Conservation (phyloP, 1,284 basidiomycete genomes). For the Porodaedalea pini region DNA sequence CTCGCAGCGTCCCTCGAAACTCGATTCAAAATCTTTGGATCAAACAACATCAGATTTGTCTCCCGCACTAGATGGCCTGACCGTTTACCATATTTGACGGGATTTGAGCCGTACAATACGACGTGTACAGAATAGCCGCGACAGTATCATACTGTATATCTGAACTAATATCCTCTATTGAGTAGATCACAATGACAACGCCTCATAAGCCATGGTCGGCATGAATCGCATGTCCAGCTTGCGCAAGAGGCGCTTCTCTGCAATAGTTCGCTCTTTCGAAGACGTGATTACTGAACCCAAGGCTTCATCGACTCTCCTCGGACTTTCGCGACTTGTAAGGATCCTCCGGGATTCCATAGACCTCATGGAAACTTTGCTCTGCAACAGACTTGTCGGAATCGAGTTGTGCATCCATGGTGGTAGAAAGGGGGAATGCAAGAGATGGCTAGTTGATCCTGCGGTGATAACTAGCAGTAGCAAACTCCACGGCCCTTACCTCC, state of each 20-base stretch:
- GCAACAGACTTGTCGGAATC: neutral
- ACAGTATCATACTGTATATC: conserved; percentile 58
- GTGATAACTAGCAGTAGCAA: no score
- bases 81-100: conserved; percentile 68
- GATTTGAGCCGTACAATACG: conserved; percentile 59
- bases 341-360: neutral
- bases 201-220: conserved; percentile 38
- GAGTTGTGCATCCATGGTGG: neutral
- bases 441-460: no score
- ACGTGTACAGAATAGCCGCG: conserved; percentile 56
- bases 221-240: conserved; percentile 57
- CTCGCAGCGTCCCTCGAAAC: conserved; percentile 40
- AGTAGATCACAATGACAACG: conserved; percentile 2
- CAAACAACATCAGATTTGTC: neutral
- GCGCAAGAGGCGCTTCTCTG: conserved; percentile 43
- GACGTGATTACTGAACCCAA: neutral
- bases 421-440: neutral
- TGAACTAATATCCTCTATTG: conserved; percentile 27
- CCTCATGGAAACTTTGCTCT: neutral
- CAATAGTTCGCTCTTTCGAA: conserved; percentile 15
- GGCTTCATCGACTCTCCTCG: neutral
- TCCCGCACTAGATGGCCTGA: conserved; percentile 37
- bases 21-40: conserved; percentile 49
- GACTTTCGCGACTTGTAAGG: neutral
- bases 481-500: no score